Conservation (phyloP, 495 filamentous ascomycete genomes). For the Trichoderma gamsii region DNA sequence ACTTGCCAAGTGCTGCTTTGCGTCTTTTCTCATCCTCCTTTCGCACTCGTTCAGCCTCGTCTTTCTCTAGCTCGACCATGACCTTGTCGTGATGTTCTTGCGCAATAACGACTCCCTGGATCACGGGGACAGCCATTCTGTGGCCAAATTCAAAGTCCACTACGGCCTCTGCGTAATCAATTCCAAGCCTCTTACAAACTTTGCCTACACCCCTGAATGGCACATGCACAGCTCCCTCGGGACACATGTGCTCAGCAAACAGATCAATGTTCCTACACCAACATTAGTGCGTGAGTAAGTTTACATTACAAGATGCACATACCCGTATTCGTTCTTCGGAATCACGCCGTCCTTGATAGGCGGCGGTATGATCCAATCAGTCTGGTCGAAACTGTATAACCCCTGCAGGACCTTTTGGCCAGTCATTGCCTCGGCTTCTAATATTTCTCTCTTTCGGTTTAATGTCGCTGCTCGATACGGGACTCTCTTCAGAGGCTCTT, state of each 20-base stretch:
- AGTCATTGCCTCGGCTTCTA: constrained; percentile 66
- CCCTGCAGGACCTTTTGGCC: constrained; percentile 83
- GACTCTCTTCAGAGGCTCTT: constrained; percentile 74
- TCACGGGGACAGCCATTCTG: constrained; percentile 84
- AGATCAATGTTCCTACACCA: constrained; percentile 72
- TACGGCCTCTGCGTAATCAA: constrained; percentile 92
- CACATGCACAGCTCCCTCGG: constrained; percentile 76
- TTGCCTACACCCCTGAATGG: constrained; percentile 67
- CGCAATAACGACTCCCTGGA: constrained; percentile 85
- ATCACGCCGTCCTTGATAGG: constrained; percentile 78
- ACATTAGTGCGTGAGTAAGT: background rate
- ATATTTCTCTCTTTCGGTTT: constrained; percentile 81
- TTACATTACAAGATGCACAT: no score
- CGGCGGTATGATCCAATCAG: constrained; percentile 85
- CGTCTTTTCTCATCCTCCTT: constrained; percentile 80
- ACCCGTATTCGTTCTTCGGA: constrained; percentile 85
- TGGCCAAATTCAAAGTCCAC: constrained; percentile 95
- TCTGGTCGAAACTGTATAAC: constrained; percentile 78
- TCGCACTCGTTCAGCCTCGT: constrained; percentile 69
- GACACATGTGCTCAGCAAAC: constrained; percentile 90
- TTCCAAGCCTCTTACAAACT: constrained; percentile 73
- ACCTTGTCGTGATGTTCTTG: constrained; percentile 67
- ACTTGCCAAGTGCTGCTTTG: constrained; percentile 65
- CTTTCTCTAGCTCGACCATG: constrained; percentile 73
- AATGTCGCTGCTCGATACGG: constrained; percentile 88